These are phyloP conservation scores for Forsythia suspensa DNA, from an alignment of 257 asterid species.

Conservation along the genomic window DNA sequence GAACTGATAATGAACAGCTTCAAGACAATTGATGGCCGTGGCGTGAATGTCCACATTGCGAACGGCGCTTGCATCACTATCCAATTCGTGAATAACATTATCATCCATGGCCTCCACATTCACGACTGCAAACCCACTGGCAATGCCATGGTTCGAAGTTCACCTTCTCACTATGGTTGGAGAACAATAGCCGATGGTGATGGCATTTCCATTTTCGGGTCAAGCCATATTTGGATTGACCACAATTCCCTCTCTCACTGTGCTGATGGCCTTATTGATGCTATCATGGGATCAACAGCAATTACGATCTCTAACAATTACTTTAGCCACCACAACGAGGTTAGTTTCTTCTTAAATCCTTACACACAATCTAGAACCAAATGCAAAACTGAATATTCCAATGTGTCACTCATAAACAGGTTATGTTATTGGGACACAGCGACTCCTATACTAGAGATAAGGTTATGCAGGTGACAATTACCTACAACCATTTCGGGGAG, in stretches of 20 bases:
- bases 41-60: conserved; percentile 50
- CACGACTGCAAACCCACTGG: conserved; percentile 54
- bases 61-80: conserved; percentile 47
- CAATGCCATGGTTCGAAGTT: conserved; percentile 48
- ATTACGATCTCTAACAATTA: conserved; percentile 52
- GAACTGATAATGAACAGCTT: conserved; percentile 52
- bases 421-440: conserved; percentile 49
- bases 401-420: conserved; percentile 22
- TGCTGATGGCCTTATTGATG: conserved; percentile 50
- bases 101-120: conserved; percentile 49
- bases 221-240: conserved; percentile 50
- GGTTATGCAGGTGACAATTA: conserved; percentile 52
- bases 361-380: neutral
- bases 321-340: conserved; percentile 54
- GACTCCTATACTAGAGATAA: conserved; percentile 39
- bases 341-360: neutral
- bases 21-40: conserved; percentile 57
- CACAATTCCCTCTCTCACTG: conserved; percentile 50
- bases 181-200: conserved; percentile 50
- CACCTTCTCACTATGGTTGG: conserved; percentile 42
- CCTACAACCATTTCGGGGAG: conserved; percentile 53
- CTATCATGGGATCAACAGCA: conserved; percentile 53
- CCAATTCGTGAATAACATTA: conserved; percentile 39
- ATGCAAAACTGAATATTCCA: neutral
- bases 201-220: conserved; percentile 43